Evolutionary conservation across 345 rosid genomes (phyloP).

Genomic region (Atalantia buxifolia): DNA sequence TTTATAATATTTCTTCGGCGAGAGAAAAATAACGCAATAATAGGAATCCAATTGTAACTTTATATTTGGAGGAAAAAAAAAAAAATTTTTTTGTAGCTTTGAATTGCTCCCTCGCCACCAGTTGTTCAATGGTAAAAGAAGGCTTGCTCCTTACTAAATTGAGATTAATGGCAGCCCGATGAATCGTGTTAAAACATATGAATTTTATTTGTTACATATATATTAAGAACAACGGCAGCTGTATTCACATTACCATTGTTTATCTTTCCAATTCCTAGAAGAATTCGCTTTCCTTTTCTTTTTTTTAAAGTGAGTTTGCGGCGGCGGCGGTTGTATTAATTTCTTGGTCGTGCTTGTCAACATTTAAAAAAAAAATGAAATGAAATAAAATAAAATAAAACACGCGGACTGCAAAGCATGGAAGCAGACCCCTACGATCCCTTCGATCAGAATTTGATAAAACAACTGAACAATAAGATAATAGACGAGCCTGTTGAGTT

Average conservation of each 20-base stretch:
- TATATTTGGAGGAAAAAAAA: no score
- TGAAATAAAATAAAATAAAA: no score
- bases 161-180: background rate
- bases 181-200: background rate
- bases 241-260: no score
- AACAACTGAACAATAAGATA: constrained; percentile 1
- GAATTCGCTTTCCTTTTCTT: background rate
- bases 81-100: background rate
- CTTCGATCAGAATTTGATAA: background rate
- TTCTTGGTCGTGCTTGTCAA: no score
- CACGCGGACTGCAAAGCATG: background rate
- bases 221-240: no score
- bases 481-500: background rate
- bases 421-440: background rate
- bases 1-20: background rate
- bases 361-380: no score
- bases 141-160: background rate
- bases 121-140: background rate
- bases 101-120: background rate
- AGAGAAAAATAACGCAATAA: background rate
- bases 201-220: no score
- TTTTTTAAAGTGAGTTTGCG: background rate
- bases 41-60: no score
- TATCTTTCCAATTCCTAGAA: background rate
- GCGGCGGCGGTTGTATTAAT: background rate